A percentile compares a stretch with the other conserved stretches of the same genome.
Conservation (phyloP, 2,329 filamentous ascomycete genomes). For the Verruconis gallopava region DNA sequence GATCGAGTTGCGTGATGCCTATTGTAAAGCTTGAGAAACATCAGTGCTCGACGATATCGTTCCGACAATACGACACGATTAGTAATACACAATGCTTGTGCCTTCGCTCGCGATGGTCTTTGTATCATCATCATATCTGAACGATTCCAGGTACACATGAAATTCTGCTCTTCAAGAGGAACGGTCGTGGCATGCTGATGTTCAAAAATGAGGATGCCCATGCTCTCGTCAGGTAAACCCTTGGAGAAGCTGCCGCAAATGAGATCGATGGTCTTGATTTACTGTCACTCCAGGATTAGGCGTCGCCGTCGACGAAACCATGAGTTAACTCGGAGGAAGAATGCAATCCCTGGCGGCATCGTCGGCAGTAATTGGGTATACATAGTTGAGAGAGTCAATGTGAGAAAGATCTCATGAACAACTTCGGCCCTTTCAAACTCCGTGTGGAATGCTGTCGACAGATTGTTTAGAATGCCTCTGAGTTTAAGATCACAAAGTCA, state of each 20-base stretch:
- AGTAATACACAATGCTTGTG: slow-evolving; percentile 38
- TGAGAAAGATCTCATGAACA: too few species aligned
- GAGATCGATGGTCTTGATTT: slow-evolving; percentile 44
- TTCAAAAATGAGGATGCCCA: slow-evolving; percentile 48
- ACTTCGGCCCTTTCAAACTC: too few species aligned
- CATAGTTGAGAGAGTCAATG: slow-evolving; percentile 60
- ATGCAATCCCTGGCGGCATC: slow-evolving; percentile 46
- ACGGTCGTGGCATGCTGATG: slow-evolving; percentile 59
- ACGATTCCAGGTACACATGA: slow-evolving; percentile 62
- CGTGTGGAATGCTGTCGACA: background rate
- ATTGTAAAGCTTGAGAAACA: slow-evolving; percentile 28
- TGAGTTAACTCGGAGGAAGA: too few species aligned
- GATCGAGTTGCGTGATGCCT: slow-evolving; percentile 61
- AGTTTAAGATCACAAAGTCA: background rate
- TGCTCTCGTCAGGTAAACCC: slow-evolving; percentile 44
- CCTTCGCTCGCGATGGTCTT: slow-evolving; percentile 52
- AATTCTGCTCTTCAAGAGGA: slow-evolving; percentile 63
- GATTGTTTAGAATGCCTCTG: background rate
- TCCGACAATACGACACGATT: too few species aligned
- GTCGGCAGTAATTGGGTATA: slow-evolving; percentile 63
- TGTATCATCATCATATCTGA: slow-evolving; percentile 67
- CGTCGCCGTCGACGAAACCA: too few species aligned
- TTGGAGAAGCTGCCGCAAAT: slow-evolving; percentile 38
- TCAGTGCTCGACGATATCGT: background rate
- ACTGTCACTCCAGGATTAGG: slow-evolving; percentile 51